phyloP scores from a whole-genome alignment of 306 rosid species.

The Coriaria nepalensis region DNA sequence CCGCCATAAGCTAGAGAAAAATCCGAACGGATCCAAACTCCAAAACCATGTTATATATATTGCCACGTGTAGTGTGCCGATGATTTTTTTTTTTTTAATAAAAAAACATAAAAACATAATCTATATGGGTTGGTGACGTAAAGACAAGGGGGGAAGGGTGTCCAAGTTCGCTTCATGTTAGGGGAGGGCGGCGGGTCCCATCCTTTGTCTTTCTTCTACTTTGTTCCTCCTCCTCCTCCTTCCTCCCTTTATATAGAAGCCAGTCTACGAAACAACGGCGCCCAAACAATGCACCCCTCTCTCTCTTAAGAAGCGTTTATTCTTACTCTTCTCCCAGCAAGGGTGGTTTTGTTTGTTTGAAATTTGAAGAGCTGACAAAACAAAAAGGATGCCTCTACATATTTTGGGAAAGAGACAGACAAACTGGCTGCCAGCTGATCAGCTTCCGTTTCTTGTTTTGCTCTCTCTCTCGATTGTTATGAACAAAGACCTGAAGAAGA shows the following conservation, averaged over 20 bases:
- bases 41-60: too few species aligned
- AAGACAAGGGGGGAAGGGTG: constrained; percentile 58
- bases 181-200: constrained; percentile 37
- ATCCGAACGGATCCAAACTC: too few species aligned
- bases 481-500: too few species aligned
- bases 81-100: too few species aligned
- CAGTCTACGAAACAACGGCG: constrained; percentile 15
- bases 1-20: too few species aligned
- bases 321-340: too few species aligned
- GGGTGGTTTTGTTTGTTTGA: not conserved
- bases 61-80: not conserved
- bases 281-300: not conserved
- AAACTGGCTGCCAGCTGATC: too few species aligned
- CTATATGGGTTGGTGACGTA: constrained; percentile 25
- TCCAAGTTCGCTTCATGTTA: constrained; percentile 98
- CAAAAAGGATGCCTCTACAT: not conserved
- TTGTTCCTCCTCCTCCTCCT: constrained; percentile 3
- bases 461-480: too few species aligned
- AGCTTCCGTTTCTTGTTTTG: not conserved
- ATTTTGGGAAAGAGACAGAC: constrained; percentile 3
- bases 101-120: too few species aligned
- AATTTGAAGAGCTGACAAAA: constrained; percentile 2
- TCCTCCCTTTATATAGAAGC: constrained; percentile 5
- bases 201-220: not conserved
- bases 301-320: constrained; percentile 14